Evolutionary conservation across 2,329 filamentous ascomycete genomes (phyloP).

Genomic region (Sclerotinia spermophila): DNA sequence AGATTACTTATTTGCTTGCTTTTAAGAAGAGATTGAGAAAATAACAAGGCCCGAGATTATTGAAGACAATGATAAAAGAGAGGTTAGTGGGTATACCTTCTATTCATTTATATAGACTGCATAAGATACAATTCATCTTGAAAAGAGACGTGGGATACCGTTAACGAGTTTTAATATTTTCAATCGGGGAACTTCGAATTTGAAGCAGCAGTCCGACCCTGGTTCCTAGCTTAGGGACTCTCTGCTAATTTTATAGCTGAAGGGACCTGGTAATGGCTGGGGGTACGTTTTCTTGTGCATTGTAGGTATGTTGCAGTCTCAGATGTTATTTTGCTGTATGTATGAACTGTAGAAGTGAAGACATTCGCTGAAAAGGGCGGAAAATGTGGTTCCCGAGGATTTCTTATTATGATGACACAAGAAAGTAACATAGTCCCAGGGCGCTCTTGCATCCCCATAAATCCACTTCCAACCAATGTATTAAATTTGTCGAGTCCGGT

Average conservation of each 20-base stretch:
- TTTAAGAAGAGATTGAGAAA: background rate
- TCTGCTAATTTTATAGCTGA: background rate
- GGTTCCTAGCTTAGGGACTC: background rate
- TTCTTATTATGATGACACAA: background rate
- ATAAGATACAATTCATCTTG: background rate
- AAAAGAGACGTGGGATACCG: background rate
- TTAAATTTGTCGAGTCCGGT: background rate
- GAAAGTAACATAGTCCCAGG: background rate
- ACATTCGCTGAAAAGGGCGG: rapidly evolving
- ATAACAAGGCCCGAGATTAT: too few species aligned
- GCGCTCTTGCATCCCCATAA: background rate
- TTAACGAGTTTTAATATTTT: rapidly evolving
- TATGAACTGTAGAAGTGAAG: background rate
- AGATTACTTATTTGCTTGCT: background rate
- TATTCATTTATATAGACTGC: background rate
- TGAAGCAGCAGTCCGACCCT: background rate
- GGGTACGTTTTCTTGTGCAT: too few species aligned
- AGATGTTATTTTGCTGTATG: background rate
- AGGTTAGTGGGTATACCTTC: background rate
- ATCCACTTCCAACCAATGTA: background rate
- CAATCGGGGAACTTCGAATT: background rate
- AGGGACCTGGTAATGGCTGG: background rate
- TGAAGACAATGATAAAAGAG: background rate
- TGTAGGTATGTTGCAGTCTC: too few species aligned
- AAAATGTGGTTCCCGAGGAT: background rate